Evolutionary conservation across 2,329 filamentous ascomycete genomes (phyloP), one percentile per base, ranked within the genome.

Genomic region (Fusarium chuoi): DNA sequence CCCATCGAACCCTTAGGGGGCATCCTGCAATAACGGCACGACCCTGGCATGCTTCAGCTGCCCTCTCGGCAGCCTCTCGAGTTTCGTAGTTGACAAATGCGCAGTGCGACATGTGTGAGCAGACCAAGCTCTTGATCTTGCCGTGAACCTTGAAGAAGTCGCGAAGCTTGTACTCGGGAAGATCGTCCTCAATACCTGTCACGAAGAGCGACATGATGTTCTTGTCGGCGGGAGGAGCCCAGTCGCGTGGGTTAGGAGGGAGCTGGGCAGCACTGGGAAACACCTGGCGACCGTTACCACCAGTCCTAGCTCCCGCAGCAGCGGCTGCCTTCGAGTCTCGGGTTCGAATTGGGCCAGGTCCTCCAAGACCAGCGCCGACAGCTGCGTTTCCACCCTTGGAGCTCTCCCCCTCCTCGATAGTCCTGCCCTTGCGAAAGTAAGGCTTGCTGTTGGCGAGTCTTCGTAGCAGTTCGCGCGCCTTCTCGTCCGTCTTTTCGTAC

Each of bases 401-500:
- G 26, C 80, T 78, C 73, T 82, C 76, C 38, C 80, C 66, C 49
- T 83, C 81, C 20, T 94, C 93, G 51, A 97, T 86, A 33, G 92
- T 86, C 70, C 94, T 89, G 61, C 95, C 94, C 79, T 96, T 97
- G 79, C 95, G 92, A 82, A 98, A 97, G 81, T 98, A 98, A 1
- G 96, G 96, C 81, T 98, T 96, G 81, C 94, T 98, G 73, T 93
- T 93, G 10, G 97, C 97, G 49, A 99, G 85, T 61, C 94, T 88
- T 74, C 94, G 89, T 67, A 99, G 82, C 18, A 99, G 85, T 77
- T 99, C 96, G 65, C 96, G 89, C 6, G 95, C 96, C 83, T 98
- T 98, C 80, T 98, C 96, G 78, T 99, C 96, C 4, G 96, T 96
- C 87, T 98, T 97, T 73, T 97, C 95, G 80, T 98, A 98, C 75